Conservation (phyloP, 108 stramenopile species). For the Stephanodiscus minutulus region DNA sequence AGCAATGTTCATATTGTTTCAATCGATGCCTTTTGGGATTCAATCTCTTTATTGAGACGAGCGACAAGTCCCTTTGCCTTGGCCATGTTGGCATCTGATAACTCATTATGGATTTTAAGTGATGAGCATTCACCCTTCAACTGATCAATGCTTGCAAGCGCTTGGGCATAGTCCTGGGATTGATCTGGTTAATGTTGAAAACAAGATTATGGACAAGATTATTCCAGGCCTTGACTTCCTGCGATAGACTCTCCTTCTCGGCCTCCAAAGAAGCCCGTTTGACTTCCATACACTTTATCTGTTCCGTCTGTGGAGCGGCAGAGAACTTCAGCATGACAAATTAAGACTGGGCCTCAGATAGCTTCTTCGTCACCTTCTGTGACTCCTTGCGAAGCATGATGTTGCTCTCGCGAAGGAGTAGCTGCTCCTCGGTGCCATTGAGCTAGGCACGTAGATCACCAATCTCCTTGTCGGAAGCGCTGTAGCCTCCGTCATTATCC, state of each 20-base stretch:
- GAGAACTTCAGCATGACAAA: conserved; percentile 48
- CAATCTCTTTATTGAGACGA: conserved; percentile 67
- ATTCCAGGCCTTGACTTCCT: conserved; percentile 87
- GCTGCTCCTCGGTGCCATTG: conserved; percentile 64
- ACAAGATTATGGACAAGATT: conserved; percentile 78
- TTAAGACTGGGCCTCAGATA: conserved; percentile 44
- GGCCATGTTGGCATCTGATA: conserved; percentile 63
- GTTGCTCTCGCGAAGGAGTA: conserved; percentile 80
- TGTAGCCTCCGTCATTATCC: conserved; percentile 11
- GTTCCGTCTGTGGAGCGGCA: conserved; percentile 51
- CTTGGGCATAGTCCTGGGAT: conserved; percentile 81
- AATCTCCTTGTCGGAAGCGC: conserved; percentile 23
- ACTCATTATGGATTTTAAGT: conserved; percentile 55
- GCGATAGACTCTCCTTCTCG: conserved; percentile 79
- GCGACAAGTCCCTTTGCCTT: conserved; percentile 63
- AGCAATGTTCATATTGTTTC: too few species aligned
- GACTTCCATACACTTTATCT: conserved; percentile 54
- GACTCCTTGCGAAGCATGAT: conserved; percentile 70
- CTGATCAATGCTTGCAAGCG: conserved; percentile 61
- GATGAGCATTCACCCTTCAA: conserved; percentile 52
- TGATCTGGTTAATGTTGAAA: conserved; percentile 87
- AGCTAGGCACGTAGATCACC: conserved; percentile 47
- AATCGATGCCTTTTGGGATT: conserved; percentile 51
- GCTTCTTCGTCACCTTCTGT: conserved; percentile 44
- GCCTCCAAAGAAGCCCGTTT: conserved; percentile 68